These are phyloP conservation scores for Metschnikowia santaceciliae DNA, from an alignment of 805 yeast species.

Conservation along the genomic window DNA sequence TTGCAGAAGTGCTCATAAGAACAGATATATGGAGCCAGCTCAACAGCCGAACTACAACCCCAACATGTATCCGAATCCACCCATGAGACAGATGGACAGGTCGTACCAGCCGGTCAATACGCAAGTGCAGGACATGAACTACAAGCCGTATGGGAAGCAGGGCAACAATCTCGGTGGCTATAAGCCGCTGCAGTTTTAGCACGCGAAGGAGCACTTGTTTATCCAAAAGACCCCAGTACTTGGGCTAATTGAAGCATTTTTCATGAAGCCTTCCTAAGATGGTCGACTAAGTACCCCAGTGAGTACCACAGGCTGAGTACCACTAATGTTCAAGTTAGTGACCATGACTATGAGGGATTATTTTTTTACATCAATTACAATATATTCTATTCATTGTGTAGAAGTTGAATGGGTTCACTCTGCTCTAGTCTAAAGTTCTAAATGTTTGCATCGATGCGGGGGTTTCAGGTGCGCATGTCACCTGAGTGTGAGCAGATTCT, in stretches of 20 bases:
- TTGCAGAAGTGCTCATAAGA: constrained; percentile 27
- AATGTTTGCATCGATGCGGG: too few relatives aligned
- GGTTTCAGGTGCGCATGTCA: background rate
- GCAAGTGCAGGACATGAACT: constrained; percentile 4
- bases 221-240: background rate
- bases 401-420: background rate
- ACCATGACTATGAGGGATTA: background rate
- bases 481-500: too few relatives aligned
- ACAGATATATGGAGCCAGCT: constrained; percentile 17
- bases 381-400: background rate
- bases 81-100: constrained; percentile 13
- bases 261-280: background rate
- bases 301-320: constrained; percentile 1
- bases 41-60: constrained; percentile 27
- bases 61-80: constrained; percentile 31
- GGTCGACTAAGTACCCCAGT: background rate
- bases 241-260: background rate
- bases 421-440: background rate
- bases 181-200: constrained; percentile 11
- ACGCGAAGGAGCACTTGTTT: background rate
- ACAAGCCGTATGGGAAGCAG: constrained; percentile 6
- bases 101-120: constrained; percentile 13
- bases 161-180: constrained; percentile 8
- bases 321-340: background rate
- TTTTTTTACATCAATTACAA: background rate